Conservation (phyloP, 2,329 filamentous ascomycete genomes). For the Phyllachora maydis region DNA sequence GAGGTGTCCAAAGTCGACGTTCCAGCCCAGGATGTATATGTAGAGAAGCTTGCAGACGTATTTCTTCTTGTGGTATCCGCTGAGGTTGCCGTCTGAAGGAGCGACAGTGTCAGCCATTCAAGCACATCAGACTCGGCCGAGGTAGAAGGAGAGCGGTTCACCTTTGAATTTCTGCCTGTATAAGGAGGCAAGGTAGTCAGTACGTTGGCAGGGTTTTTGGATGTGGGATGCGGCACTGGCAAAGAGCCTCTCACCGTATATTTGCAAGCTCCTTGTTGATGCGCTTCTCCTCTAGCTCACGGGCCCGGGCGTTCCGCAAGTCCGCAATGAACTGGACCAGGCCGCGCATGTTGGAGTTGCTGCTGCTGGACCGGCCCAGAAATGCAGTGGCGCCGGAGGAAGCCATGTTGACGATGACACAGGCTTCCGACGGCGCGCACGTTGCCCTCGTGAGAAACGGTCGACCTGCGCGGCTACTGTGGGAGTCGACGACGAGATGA, state of each 20-base stretch:
- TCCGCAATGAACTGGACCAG: constrained; percentile 98
- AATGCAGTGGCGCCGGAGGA: constrained; percentile 33
- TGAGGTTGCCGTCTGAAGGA: constrained; percentile 55
- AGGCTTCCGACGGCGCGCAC: too few relatives aligned
- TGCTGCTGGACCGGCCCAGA: constrained; percentile 42
- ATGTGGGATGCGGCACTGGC: too few relatives aligned
- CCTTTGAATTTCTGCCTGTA: constrained; percentile 81
- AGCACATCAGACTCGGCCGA: too few relatives aligned
- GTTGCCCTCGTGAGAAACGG: too few relatives aligned
- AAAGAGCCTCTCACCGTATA: too few relatives aligned
- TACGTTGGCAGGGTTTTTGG: too few relatives aligned
- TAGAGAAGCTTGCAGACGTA: constrained; percentile 99
- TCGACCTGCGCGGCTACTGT: too few relatives aligned
- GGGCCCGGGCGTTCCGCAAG: constrained; percentile 77
- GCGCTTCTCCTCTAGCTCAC: constrained; percentile 93
- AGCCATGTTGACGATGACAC: constrained; percentile 21
- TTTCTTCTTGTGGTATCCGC: constrained; percentile 99
- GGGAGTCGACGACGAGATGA: too few relatives aligned
- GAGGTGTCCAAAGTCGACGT: constrained; percentile 96
- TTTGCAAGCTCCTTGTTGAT: constrained; percentile 99
- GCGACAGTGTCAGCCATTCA: constrained; percentile 7
- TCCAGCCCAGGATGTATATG: constrained; percentile 97
- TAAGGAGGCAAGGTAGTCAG: too few relatives aligned
- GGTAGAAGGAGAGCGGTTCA: too few relatives aligned
- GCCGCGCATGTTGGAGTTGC: constrained; percentile 53